Evolutionary conservation across 1,139 yeast genomes (phyloP).

Genomic region (Yamadazyma conglobata): DNA sequence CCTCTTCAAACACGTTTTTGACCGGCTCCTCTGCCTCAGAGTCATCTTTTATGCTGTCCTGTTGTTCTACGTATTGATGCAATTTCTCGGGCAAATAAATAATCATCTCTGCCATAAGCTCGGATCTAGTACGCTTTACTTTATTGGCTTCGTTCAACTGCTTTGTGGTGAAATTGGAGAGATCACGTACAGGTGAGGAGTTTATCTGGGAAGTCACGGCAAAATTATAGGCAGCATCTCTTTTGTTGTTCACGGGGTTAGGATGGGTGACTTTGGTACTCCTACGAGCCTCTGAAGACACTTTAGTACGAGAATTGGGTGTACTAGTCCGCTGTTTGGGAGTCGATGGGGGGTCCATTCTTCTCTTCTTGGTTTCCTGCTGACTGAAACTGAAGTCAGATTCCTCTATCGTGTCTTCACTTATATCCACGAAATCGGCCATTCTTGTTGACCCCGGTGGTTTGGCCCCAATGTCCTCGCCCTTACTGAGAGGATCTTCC

Average conservation of each 20-base stretch:
- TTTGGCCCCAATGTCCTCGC: neutral
- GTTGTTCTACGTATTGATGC: conserved; percentile 1
- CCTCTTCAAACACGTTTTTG: conserved; percentile 33
- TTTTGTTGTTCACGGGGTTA: neutral
- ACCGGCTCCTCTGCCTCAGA: conserved; percentile 24
- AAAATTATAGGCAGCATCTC: no score
- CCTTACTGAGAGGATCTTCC: conserved; percentile 1
- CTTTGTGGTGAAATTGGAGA: conserved; percentile 20
- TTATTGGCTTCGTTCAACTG: conserved; percentile 50
- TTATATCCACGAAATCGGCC: conserved; percentile 1
- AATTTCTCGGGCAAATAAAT: conserved; percentile 23
- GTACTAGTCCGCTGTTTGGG: no score
- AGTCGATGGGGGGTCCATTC: no score
- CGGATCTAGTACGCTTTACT: conserved; percentile 45
- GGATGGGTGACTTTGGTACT: no score
- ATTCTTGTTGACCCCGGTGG: neutral
- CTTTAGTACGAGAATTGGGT: no score
- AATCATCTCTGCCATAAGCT: conserved; percentile 49
- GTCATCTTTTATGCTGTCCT: conserved; percentile 3
- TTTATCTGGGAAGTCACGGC: no score
- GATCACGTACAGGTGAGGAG: conserved; percentile 4
- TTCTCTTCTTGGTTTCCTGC: no score
- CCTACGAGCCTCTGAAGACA: no score
- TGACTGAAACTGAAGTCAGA: conserved; percentile 8
- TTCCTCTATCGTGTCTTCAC: conserved; percentile 8